Conservation (phyloP, 2,329 filamentous ascomycete species). For the Teratosphaeria epicoccoides region DNA sequence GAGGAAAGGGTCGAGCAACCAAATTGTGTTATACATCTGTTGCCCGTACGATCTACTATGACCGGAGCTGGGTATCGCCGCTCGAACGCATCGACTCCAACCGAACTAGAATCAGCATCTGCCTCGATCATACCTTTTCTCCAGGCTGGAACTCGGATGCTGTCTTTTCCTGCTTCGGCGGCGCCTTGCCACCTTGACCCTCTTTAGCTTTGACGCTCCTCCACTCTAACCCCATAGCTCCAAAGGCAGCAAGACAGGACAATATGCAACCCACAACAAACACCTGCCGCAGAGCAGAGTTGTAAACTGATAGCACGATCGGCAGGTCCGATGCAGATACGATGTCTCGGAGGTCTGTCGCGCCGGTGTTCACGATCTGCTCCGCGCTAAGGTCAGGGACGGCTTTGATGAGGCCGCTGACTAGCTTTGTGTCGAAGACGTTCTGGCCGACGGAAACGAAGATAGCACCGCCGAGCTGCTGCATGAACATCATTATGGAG, state of each 20-base stretch:
- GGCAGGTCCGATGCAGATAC: constrained; percentile 14
- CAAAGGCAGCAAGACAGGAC: constrained; percentile 13
- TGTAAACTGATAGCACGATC: constrained; percentile 18
- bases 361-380: constrained; percentile 19
- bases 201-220: constrained; percentile 13
- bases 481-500: constrained; percentile 33
- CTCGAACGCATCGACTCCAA: background rate
- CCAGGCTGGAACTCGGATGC: background rate
- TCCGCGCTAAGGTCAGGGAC: constrained; percentile 8
- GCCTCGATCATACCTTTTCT: background rate
- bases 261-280: constrained; percentile 16
- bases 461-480: constrained; percentile 34
- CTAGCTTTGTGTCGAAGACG: constrained; percentile 12
- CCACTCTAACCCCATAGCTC: constrained; percentile 20
- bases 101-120: background rate
- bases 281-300: constrained; percentile 17
- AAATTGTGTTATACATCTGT: too few relatives aligned
- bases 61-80: background rate
- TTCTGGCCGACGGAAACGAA: constrained; percentile 34
- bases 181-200: background rate
- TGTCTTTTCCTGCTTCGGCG: background rate
- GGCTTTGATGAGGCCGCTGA: constrained; percentile 2
- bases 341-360: constrained; percentile 17
- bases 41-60: background rate
- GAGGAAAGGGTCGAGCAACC: too few relatives aligned